Evolutionary conservation across 2,329 filamentous ascomycete species (phyloP), one percentile per base, ranked within the genome.

Genomic region (Cercospora nicotianae): DNA sequence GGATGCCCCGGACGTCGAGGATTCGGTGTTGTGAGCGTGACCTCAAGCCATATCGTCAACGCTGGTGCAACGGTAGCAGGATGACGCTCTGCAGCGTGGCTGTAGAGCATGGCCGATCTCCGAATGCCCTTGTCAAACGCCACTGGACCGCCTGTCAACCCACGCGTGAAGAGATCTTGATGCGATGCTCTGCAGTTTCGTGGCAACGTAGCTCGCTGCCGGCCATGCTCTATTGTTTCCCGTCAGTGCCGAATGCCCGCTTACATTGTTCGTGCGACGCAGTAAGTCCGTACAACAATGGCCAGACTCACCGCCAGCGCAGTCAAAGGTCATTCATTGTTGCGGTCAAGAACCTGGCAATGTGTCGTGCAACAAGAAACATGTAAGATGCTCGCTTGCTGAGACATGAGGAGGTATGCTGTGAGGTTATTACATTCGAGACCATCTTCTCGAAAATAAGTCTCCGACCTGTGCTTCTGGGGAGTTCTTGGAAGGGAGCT

Each of bases 291-390:
- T 64, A 53, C 62, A 30, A 64, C 53, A 30, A 26, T 18, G 48
- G 23, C 20, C 62, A 58, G 23, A 59, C 62, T 64, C 62, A 64
- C 62, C 62, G 62, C 62, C 33, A 48, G 18, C 23, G 51, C 18
- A 26, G n/a, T 23, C n/a, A n/a, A 33, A 58, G 23, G 60, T 51
- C 61, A 42, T 57, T 45, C 62, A 59, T 58, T 20, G 48, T 59
- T 30, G 31, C 62, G 33, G 48, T 55, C 36, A 20, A 36, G n/a
- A 16, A 58, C 30, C 20, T 36, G 33, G 51, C 26, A 26, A 13
- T n/a, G 20, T 20, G 51, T 28, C 39, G 62, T 64, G 62, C 16
- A 30, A 64, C 62, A 12, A 20, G 20, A 18, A 18, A 18, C 18
- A 59, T 58, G 62, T 9, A 20, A 59, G 26, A 18, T 26, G 18